These are phyloP conservation scores for Cephaloascus fragrans DNA, from an alignment of 805 yeast genomes.

Conservation along the genomic window DNA sequence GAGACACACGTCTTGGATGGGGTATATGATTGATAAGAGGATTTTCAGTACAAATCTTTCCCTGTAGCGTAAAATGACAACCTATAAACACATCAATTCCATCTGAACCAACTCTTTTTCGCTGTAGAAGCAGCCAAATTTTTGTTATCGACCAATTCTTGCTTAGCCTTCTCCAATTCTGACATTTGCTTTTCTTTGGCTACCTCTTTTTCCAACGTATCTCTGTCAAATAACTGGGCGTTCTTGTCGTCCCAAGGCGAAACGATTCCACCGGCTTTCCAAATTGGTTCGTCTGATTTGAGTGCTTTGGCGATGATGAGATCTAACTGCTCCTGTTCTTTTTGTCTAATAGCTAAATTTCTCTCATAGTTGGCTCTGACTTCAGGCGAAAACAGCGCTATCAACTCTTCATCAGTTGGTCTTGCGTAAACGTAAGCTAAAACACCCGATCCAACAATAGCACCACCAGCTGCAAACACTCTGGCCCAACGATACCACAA, in stretches of 20 bases:
- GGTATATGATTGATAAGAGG: not conserved
- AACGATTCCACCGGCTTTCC: conserved; percentile 67
- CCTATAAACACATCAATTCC: no score
- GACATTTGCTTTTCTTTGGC: conserved; percentile 29
- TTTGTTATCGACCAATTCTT: conserved; percentile 4
- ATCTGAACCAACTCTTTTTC: conserved; percentile 1
- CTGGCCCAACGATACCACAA: conserved; percentile 52
- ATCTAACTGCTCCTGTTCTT: conserved; percentile 64
- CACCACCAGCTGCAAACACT: conserved; percentile 51
- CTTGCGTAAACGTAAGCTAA: conserved; percentile 62
- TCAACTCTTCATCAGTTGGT: conserved; percentile 77
- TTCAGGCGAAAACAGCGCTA: conserved; percentile 74
- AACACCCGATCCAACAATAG: conserved; percentile 65
- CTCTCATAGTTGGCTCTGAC: conserved; percentile 64
- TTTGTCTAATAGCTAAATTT: conserved; percentile 48
- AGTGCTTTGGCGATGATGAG: conserved; percentile 55
- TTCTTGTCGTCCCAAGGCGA: conserved; percentile 57
- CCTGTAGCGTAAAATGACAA: no score
- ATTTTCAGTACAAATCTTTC: no score
- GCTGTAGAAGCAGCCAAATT: conserved; percentile 3
- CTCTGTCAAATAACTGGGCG: conserved; percentile 30
- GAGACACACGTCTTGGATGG: not conserved
- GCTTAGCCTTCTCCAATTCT: conserved; percentile 20
- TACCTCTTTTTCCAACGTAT: conserved; percentile 34
- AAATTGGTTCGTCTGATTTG: conserved; percentile 64